Evolutionary conservation across 306 rosid genomes (phyloP).

Genomic region (Dryas drummondii): DNA sequence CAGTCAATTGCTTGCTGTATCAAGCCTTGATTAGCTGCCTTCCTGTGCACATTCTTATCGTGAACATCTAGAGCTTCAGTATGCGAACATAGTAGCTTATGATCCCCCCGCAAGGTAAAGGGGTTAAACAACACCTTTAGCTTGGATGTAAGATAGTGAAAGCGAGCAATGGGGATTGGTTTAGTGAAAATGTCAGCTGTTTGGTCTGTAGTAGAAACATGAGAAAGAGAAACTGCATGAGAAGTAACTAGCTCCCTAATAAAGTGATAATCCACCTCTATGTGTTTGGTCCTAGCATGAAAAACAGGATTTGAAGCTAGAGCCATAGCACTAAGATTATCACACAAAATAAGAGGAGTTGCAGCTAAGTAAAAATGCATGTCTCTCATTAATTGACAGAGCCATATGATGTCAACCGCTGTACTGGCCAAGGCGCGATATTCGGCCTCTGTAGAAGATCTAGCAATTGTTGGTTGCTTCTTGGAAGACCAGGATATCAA

Average conservation of each 20-base stretch:
- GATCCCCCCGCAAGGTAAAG: no score
- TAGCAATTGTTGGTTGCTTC: not conserved
- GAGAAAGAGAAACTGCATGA: not conserved
- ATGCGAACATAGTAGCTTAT: no score
- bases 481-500: not conserved
- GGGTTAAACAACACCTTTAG: no score
- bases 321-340: not conserved
- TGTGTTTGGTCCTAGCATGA: not conserved
- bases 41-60: no score
- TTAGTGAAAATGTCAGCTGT: no score
- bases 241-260: not conserved
- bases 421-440: not conserved
- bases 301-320: not conserved
- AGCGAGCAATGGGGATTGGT: no score
- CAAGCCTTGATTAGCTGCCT: no score
- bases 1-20: no score
- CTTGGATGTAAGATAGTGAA: no score
- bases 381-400: not conserved
- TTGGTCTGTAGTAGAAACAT: not conserved
- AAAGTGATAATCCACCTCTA: not conserved
- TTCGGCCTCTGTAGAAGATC: not conserved
- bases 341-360: not conserved
- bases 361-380: not conserved
- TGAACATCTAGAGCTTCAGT: no score
- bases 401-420: not conserved